These are phyloP conservation scores for Biscogniauxia mediterranea DNA, from an alignment of 2,329 filamentous ascomycete genomes.

Conservation along the genomic window DNA sequence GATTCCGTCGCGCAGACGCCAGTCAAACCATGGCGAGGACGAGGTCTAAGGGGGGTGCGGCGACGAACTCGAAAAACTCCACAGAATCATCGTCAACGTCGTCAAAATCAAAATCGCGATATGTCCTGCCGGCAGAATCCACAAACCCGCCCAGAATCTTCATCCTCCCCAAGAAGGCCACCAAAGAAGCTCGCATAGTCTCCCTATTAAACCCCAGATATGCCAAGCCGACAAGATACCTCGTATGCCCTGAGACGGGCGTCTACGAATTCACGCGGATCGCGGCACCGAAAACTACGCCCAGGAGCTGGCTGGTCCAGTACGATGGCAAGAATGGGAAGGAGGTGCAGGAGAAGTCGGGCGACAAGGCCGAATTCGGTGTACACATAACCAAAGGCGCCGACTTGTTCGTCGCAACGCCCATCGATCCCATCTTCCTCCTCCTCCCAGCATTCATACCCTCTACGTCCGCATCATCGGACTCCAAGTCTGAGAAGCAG, in stretches of 20 bases:
- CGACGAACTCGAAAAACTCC: conserved; percentile 28
- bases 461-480: conserved; percentile 33
- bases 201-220: conserved; percentile 60
- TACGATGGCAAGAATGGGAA: conserved; percentile 9
- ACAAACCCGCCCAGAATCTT: conserved; percentile 54
- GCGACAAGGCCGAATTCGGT: conserved; percentile 28
- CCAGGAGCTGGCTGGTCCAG: conserved; percentile 63
- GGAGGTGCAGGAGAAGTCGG: conserved; percentile 17
- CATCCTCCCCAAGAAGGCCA: conserved; percentile 57
- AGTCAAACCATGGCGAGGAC: conserved; percentile 44
- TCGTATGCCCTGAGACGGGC: conserved; percentile 60
- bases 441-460: conserved; percentile 67
- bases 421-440: conserved; percentile 81
- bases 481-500: conserved; percentile 50
- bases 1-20: neutral
- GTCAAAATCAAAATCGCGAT: conserved; percentile 35
- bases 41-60: conserved; percentile 42
- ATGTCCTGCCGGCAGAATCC: conserved; percentile 40
- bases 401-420: conserved; percentile 80
- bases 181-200: conserved; percentile 54
- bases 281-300: conserved; percentile 49
- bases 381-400: conserved; percentile 59
- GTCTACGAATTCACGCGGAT: conserved; percentile 65
- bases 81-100: conserved; percentile 22
- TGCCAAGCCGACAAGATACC: conserved; percentile 54